A percentile compares a stretch with the other conserved stretches of the same genome.
phyloP scores from a whole-genome alignment of 75 land plant species.

The Picea sitchensis region DNA sequence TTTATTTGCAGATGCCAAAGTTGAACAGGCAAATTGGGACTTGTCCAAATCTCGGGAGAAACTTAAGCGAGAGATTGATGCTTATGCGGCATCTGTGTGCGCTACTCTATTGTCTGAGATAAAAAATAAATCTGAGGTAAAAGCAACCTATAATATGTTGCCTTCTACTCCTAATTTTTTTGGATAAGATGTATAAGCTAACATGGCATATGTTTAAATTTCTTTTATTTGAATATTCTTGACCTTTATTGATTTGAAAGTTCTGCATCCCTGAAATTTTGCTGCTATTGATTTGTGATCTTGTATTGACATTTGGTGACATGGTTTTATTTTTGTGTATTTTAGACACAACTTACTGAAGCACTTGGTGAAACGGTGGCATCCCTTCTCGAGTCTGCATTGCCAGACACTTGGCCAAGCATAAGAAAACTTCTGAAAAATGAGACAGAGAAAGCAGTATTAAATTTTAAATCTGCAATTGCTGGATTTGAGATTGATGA shows the following conservation, averaged over 20 bases:
- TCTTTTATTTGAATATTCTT: not conserved
- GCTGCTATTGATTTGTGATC: not conserved
- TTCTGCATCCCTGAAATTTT: not conserved
- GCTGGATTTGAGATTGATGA: constrained; percentile 60
- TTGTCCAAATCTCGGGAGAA: constrained; percentile 67
- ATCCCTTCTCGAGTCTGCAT: constrained; percentile 74
- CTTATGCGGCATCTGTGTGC: constrained; percentile 51
- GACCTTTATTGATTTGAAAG: not conserved
- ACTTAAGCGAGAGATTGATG: constrained; percentile 70
- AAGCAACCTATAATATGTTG: not conserved
- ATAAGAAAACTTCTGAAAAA: constrained; percentile 60
- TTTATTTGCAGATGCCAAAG: constrained; percentile 55
- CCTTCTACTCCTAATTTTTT: not conserved
- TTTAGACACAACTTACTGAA: constrained; percentile 48
- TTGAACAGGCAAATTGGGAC: constrained; percentile 77
- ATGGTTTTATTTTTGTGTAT: constrained; percentile 4
- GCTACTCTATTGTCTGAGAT: constrained; percentile 61
- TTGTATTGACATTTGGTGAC: not conserved
- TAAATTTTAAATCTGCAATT: constrained; percentile 28
- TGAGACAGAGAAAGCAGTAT: constrained; percentile 46
- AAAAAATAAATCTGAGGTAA: constrained; percentile 48
- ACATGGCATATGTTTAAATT: not conserved
- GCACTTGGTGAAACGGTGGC: constrained; percentile 66
- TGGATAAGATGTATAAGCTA: not conserved
- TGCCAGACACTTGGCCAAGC: constrained; percentile 84